phyloP scores from a whole-genome alignment of 1,139 yeast species.

The Meyerozyma elateridarum region DNA sequence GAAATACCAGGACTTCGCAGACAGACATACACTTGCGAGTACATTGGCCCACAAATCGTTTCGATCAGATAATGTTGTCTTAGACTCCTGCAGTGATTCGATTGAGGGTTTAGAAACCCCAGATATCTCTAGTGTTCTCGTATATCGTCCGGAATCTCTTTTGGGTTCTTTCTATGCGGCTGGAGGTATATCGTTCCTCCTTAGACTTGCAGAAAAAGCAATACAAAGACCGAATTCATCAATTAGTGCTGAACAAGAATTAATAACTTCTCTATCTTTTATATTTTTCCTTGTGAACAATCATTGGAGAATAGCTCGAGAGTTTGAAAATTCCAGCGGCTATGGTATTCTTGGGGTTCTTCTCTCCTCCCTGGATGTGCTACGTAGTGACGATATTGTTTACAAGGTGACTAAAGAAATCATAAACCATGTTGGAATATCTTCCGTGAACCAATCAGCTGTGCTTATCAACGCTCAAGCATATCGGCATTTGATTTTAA shows the following conservation, averaged over 20 bases:
- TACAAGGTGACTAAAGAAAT: not conserved
- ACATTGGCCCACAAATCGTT: not conserved
- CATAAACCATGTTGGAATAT: not conserved
- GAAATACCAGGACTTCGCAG: too few relatives aligned
- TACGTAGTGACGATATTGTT: not conserved
- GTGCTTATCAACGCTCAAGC: not conserved
- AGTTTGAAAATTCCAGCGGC: slow-evolving; percentile 41
- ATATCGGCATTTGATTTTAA: slow-evolving; percentile 2
- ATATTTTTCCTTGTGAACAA: slow-evolving; percentile 26
- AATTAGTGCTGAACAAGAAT: slow-evolving; percentile 15
- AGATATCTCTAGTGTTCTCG: slow-evolving; percentile 12
- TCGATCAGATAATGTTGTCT: slow-evolving; percentile 1
- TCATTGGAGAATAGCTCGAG: slow-evolving; percentile 37
- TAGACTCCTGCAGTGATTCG: slow-evolving; percentile 8
- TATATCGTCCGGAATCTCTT: slow-evolving; percentile 26
- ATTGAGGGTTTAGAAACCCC: slow-evolving; percentile 16
- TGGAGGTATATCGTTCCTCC: slow-evolving; percentile 34
- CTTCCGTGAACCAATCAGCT: not conserved
- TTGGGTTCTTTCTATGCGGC: slow-evolving; percentile 29
- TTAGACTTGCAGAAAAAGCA: slow-evolving; percentile 27
- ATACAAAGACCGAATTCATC: slow-evolving; percentile 15
- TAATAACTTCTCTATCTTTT: slow-evolving; percentile 16
- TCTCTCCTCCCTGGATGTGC: not conserved
- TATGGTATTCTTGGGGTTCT: slow-evolving; percentile 34
- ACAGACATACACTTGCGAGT: too few relatives aligned